phyloP scores from a whole-genome alignment of 1,284 basidiomycete genomes.

The Leccinum variabile region DNA sequence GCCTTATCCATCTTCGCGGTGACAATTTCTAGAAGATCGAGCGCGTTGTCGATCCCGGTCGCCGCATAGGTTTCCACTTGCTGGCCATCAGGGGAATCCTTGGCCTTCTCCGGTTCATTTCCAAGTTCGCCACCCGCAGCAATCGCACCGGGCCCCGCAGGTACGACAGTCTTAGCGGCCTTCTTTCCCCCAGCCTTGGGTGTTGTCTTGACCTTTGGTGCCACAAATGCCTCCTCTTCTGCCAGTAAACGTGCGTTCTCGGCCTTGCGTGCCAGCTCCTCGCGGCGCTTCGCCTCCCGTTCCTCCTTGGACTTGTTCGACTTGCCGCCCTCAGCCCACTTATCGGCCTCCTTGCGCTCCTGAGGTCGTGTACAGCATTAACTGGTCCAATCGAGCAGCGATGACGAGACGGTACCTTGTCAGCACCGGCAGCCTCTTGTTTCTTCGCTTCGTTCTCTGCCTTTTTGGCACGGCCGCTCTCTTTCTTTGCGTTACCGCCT shows the following conservation, averaged over 20 bases:
- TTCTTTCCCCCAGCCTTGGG: slow-evolving; percentile 70
- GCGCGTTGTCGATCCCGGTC: slow-evolving; percentile 87
- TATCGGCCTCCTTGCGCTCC: slow-evolving; percentile 76
- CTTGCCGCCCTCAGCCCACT: slow-evolving; percentile 76
- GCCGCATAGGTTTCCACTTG: slow-evolving; percentile 74
- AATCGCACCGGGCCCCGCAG: slow-evolving; percentile 76
- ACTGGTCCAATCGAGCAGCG: slow-evolving; percentile 4
- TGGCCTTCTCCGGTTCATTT: slow-evolving; percentile 33
- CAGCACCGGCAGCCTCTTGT: slow-evolving; percentile 55
- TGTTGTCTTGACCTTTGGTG: slow-evolving; percentile 63
- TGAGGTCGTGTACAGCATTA: slow-evolving; percentile 32
- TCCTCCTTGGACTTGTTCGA: slow-evolving; percentile 68
- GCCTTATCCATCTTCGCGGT: slow-evolving; percentile 93
- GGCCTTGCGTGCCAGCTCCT: slow-evolving; percentile 73
- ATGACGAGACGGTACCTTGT: slow-evolving; percentile 46
- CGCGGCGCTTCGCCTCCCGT: slow-evolving; percentile 73
- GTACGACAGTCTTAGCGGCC: slow-evolving; percentile 46
- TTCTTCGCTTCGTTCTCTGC: slow-evolving; percentile 89
- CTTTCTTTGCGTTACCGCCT: slow-evolving; percentile 88
- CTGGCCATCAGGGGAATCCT: slow-evolving; percentile 30
- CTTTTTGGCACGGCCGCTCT: slow-evolving; percentile 85
- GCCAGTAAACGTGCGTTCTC: slow-evolving; percentile 76
- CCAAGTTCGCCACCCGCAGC: slow-evolving; percentile 61
- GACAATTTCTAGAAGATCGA: slow-evolving; percentile 88
- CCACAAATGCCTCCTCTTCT: slow-evolving; percentile 77